Conservation (phyloP, 768 basidiomycete genomes). For the Rhodotorula paludigena region DNA sequence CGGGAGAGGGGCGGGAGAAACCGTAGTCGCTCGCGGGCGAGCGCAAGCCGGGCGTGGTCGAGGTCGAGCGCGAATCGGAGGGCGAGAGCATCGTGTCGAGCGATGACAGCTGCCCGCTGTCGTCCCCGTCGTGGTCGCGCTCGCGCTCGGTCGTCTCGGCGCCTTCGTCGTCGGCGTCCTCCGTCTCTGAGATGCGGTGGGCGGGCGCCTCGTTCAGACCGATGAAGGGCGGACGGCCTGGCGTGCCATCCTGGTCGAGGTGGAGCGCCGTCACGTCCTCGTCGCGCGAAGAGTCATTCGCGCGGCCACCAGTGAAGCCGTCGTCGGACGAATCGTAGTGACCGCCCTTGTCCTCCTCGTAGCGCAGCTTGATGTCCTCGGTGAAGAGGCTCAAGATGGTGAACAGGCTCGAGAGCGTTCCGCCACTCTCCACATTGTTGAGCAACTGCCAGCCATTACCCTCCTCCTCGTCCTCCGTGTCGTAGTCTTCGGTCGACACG, state of each 20-base stretch:
- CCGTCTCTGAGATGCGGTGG: background rate
- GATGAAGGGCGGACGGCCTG: background rate
- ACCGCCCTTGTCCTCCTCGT: conserved; percentile 59
- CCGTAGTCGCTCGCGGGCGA: background rate
- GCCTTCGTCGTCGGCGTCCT: background rate
- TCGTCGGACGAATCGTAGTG: background rate
- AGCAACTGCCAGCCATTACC: conserved; percentile 94
- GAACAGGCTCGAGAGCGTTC: conserved; percentile 90
- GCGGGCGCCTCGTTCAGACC: background rate
- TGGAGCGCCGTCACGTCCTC: conserved; percentile 29
- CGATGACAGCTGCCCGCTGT: background rate
- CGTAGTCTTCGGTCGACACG: conserved; percentile 54
- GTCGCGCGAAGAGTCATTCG: background rate
- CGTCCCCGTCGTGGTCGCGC: conserved; percentile 3
- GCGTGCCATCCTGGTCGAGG: conserved; percentile 14
- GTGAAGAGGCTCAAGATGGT: conserved; percentile 96
- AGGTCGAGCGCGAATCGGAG: conserved; percentile 11
- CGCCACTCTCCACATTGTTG: conserved; percentile 92
- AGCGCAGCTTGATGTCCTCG: conserved; percentile 63
- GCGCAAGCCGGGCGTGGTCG: background rate
- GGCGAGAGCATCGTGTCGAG: background rate
- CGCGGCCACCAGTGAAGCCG: background rate
- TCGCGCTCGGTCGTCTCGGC: background rate
- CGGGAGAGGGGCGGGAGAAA: background rate
- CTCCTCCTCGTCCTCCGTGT: conserved; percentile 83